Evolutionary conservation across 352 stramenopile genomes (phyloP).

Genomic region (Globisporangium acanthophoron): DNA sequence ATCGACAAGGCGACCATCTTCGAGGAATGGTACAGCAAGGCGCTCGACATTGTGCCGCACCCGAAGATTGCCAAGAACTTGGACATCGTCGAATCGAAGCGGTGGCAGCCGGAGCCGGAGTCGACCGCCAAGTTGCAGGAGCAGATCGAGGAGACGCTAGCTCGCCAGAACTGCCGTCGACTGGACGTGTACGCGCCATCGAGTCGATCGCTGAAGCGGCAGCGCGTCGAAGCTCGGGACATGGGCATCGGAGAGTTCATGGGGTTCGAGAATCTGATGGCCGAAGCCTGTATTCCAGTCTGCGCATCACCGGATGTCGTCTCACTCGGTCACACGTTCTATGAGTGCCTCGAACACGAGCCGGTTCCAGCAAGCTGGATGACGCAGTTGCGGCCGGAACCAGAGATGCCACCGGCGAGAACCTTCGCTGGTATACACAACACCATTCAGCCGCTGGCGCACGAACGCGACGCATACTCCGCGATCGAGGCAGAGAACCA

Average conservation of each 20-base stretch:
- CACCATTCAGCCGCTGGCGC: neutral
- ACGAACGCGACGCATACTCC: conserved; percentile 16
- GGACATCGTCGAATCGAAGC: conserved; percentile 20
- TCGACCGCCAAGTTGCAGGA: conserved; percentile 11
- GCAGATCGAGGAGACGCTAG: conserved; percentile 7
- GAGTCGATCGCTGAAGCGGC: neutral
- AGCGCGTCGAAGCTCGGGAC: neutral
- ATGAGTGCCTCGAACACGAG: neutral
- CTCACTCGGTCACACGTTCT: neutral
- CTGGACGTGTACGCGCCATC: neutral
- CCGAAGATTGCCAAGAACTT: conserved; percentile 34
- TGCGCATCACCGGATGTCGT: conserved; percentile 1
- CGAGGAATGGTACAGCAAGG: conserved; percentile 48
- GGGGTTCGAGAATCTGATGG: conserved; percentile 7
- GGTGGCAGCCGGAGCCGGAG: conserved; percentile 15
- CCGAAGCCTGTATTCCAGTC: neutral
- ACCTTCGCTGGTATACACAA: conserved; percentile 1
- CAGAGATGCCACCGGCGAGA: conserved; percentile 1
- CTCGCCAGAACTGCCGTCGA: conserved; percentile 2
- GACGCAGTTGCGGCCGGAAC: conserved; percentile 5
- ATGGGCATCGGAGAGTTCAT: neutral
- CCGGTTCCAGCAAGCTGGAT: conserved; percentile 3
- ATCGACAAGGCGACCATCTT: conserved; percentile 20
- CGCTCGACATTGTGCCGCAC: conserved; percentile 34
- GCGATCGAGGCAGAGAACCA: conserved; percentile 9